phyloP scores from a whole-genome alignment of 2,329 filamentous ascomycete species.

The Diaporthe eres region DNA sequence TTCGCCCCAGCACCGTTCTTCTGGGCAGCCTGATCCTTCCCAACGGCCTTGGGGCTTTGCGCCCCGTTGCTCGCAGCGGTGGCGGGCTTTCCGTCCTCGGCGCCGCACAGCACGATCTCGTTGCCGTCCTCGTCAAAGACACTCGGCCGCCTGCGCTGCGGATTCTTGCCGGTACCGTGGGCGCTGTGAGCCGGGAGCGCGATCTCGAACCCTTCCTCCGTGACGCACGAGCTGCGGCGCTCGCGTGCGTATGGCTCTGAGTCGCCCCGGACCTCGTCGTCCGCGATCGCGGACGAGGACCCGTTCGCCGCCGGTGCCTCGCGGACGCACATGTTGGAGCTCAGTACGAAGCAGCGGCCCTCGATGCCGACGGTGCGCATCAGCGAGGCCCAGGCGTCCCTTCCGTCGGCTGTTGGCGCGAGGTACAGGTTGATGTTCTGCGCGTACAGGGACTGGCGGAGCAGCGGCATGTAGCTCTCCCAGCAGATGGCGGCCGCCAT shows the following conservation, averaged over 20 bases:
- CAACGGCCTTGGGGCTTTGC: neutral
- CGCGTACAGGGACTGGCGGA: constrained; percentile 85
- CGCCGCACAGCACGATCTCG: constrained; percentile 57
- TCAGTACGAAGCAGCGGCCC: constrained; percentile 87
- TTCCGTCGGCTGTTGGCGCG: constrained; percentile 87
- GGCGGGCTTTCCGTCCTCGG: constrained; percentile 36
- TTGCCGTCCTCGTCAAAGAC: constrained; percentile 55
- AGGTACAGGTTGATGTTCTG: constrained; percentile 95
- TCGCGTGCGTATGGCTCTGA: constrained; percentile 55
- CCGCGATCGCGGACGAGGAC: neutral
- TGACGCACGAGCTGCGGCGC: constrained; percentile 58
- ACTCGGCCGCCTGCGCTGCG: constrained; percentile 41
- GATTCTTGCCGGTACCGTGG: neutral
- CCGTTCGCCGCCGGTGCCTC: constrained; percentile 41
- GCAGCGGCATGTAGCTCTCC: constrained; percentile 96
- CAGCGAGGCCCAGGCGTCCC: constrained; percentile 86
- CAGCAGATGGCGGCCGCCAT: constrained; percentile 93
- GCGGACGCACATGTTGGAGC: constrained; percentile 85
- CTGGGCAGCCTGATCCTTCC: constrained; percentile 38
- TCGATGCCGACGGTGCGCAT: constrained; percentile 87
- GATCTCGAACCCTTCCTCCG: constrained; percentile 64
- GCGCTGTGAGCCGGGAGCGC: constrained; percentile 54
- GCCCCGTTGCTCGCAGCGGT: constrained; percentile 31
- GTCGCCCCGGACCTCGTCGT: constrained; percentile 54
- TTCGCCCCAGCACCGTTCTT: constrained; percentile 53